Evolutionary conservation across 306 rosid genomes (phyloP).

Genomic region (Hippophae gyantsensis): DNA sequence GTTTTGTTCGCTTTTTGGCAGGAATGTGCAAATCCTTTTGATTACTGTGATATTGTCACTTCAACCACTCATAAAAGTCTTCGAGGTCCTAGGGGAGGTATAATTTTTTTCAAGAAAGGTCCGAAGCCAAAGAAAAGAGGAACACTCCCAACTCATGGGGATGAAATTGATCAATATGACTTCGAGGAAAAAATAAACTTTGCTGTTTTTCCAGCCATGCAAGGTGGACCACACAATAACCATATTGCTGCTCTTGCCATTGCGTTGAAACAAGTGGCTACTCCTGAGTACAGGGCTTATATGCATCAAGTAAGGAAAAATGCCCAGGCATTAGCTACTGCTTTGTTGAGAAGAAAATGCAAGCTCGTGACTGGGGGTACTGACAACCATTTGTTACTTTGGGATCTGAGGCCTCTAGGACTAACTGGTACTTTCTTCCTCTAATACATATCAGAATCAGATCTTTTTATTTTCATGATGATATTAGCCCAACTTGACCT

Average conservation of each 20-base stretch:
- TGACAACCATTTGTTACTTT: constrained; percentile 83
- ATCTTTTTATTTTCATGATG: too few relatives aligned
- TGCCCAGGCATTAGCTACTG: constrained; percentile 81
- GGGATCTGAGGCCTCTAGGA: constrained; percentile 89
- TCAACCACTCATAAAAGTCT: constrained; percentile 98
- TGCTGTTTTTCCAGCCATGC: constrained; percentile 86
- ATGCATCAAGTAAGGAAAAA: constrained; percentile 95
- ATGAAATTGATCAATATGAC: constrained; percentile 63
- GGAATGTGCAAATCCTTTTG: constrained; percentile 90
- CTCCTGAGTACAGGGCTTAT: constrained; percentile 71
- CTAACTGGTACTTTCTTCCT: constrained; percentile 52
- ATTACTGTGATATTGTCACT: constrained; percentile 86
- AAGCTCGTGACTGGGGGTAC: constrained; percentile 91
- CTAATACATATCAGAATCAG: too few relatives aligned
- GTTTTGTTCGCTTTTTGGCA: constrained; percentile 20
- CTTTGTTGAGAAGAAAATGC: constrained; percentile 64
- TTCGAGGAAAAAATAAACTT: constrained; percentile 88
- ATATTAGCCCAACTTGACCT: too few relatives aligned
- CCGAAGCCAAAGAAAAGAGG: constrained; percentile 77
- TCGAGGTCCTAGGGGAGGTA: constrained; percentile 99
- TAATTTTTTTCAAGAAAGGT: constrained; percentile 84
- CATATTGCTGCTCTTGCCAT: constrained; percentile 97
- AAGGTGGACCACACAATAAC: constrained; percentile 99
- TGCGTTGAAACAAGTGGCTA: constrained; percentile 83
- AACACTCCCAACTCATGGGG: constrained; percentile 51